phyloP scores from a whole-genome alignment of 1,139 yeast genomes.

The Zygoascus meyerae region DNA sequence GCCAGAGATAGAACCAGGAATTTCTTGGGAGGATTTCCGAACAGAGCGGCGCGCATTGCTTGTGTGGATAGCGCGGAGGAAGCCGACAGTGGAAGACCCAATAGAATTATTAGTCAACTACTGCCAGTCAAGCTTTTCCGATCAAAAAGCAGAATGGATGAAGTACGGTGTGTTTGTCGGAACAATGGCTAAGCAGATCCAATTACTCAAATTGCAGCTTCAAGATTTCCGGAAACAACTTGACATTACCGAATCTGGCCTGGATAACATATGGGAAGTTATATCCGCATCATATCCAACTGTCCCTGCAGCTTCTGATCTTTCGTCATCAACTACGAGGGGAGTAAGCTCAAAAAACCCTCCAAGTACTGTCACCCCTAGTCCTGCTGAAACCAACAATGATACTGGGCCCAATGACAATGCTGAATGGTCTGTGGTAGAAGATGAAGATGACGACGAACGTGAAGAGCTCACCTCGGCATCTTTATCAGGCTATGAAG shows the following conservation, averaged over 20 bases:
- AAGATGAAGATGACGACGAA: slow-evolving; percentile 19
- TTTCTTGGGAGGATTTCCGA: slow-evolving; percentile 25
- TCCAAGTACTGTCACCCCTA: background rate
- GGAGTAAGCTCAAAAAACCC: background rate
- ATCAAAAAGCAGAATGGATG: slow-evolving; percentile 7
- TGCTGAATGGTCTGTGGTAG: slow-evolving; percentile 25
- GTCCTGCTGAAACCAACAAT: background rate
- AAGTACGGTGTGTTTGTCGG: slow-evolving; percentile 11
- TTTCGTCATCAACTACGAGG: background rate
- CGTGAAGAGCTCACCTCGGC: slow-evolving; percentile 23
- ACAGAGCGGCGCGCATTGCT: slow-evolving; percentile 21
- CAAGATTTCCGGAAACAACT: slow-evolving; percentile 13
- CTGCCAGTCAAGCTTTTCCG: background rate
- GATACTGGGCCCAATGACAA: slow-evolving; percentile 6
- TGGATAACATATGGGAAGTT: slow-evolving; percentile 11
- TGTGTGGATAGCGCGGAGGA: slow-evolving; percentile 19
- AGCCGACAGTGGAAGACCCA: slow-evolving; percentile 15
- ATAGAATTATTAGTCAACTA: slow-evolving; percentile 11
- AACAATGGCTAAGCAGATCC: slow-evolving; percentile 10
- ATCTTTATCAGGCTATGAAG: slow-evolving; percentile 24
- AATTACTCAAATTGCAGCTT: slow-evolving; percentile 9
- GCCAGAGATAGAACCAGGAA: slow-evolving; percentile 25
- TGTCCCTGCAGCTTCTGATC: background rate
- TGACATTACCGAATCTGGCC: slow-evolving; percentile 12
- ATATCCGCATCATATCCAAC: slow-evolving; percentile 9